Evolutionary conservation across 805 yeast genomes (phyloP).

Genomic region (Zygosaccharomyces bailii): DNA sequence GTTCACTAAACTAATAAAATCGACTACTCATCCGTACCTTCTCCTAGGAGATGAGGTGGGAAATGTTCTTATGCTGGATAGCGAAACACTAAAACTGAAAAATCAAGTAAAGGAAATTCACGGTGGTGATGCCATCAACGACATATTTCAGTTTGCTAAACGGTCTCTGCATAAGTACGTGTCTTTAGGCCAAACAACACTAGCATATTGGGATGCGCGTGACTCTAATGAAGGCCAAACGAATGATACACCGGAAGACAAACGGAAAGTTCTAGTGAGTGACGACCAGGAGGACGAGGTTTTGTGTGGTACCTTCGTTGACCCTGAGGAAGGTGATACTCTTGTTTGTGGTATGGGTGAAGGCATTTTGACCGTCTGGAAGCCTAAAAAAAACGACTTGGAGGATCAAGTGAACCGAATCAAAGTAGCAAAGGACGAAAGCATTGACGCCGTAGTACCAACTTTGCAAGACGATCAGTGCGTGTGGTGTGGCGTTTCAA

Average conservation of each 20-base stretch:
- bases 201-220: conserved; percentile 74
- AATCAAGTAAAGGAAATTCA: conserved; percentile 56
- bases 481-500: conserved; percentile 77
- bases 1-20: conserved; percentile 37
- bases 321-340: conserved; percentile 57
- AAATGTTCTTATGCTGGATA: conserved; percentile 57
- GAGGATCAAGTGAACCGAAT: conserved; percentile 79
- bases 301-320: conserved; percentile 67
- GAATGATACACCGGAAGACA: conserved; percentile 22
- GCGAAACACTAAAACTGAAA: conserved; percentile 48
- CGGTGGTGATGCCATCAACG: conserved; percentile 70
- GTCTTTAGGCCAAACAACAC: conserved; percentile 76
- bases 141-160: conserved; percentile 62
- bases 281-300: conserved; percentile 95
- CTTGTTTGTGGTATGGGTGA: conserved; percentile 86
- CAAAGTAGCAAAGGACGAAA: conserved; percentile 61
- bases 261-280: conserved; percentile 56
- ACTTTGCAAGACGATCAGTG: conserved; percentile 45
- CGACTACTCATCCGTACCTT: conserved; percentile 41
- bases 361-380: conserved; percentile 88
- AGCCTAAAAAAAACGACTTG: conserved; percentile 60
- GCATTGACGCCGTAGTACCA: conserved; percentile 67
- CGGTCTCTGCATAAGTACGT: conserved; percentile 72
- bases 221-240: conserved; percentile 38
- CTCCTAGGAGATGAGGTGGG: conserved; percentile 70